Percentiles rank a stretch among this genome's conserved stretches.
These are phyloP conservation scores for Podospora sp. DNA, from an alignment of 495 filamentous ascomycete genomes.

Conservation along the genomic window DNA sequence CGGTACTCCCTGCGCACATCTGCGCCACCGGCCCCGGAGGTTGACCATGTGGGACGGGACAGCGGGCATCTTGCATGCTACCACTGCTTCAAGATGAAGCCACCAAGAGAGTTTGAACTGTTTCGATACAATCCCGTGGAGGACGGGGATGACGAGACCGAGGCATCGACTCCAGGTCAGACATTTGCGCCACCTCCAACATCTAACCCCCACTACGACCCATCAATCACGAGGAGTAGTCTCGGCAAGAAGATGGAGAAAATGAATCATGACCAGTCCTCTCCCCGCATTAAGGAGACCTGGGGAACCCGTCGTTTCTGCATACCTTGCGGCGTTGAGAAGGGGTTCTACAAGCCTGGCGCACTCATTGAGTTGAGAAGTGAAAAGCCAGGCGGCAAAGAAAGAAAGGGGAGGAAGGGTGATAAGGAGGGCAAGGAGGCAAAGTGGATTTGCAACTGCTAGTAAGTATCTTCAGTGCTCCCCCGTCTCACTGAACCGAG, in stretches of 20 bases:
- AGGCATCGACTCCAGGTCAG: constrained; percentile 7
- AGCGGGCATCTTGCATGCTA: constrained; percentile 32
- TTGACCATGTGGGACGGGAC: not conserved
- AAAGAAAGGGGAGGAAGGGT: constrained; percentile 1
- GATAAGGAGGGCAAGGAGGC: constrained; percentile 22
- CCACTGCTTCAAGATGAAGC: constrained; percentile 31
- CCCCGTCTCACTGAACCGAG: constrained; percentile 8
- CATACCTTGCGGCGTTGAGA: constrained; percentile 32
- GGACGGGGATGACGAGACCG: constrained; percentile 8
- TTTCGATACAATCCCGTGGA: constrained; percentile 22
- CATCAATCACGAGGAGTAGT: constrained; percentile 30
- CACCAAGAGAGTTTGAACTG: constrained; percentile 30
- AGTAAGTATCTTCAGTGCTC: constrained; percentile 12
- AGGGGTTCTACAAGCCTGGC: constrained; percentile 26
- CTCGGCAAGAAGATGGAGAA: constrained; percentile 15
- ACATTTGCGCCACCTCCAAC: constrained; percentile 17
- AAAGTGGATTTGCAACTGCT: constrained; percentile 36
- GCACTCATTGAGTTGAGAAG: constrained; percentile 31
- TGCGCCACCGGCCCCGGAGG: not conserved
- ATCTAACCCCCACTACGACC: constrained; percentile 34
- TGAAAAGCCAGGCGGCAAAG: constrained; percentile 8
- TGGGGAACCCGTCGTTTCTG: constrained; percentile 33
- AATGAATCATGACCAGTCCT: constrained; percentile 9
- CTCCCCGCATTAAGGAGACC: constrained; percentile 27
- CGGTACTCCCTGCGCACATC: constrained; percentile 22